Percentiles rank a stretch among this genome's conserved stretches.
phyloP scores from a whole-genome alignment of 371 early-diverging fungal species.

The Mucor circinelloides region DNA sequence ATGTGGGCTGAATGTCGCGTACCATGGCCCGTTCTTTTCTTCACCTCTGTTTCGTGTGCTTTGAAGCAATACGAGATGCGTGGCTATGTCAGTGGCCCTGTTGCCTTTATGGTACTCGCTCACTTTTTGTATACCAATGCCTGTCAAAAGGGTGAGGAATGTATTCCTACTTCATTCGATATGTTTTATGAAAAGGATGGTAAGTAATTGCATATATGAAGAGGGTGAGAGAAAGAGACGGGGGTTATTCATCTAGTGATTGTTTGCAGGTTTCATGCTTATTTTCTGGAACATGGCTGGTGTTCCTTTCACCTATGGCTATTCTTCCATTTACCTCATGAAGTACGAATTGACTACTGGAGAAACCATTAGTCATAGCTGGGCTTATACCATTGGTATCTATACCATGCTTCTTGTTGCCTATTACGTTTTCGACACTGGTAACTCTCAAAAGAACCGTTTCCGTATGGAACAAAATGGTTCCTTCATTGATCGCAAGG shows the following conservation, averaged over 20 bases:
- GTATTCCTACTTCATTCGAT: constrained; percentile 78
- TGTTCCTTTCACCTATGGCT: constrained; percentile 66
- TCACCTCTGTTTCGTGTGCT: constrained; percentile 64
- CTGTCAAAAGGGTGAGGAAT: constrained; percentile 79
- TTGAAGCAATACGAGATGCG: constrained; percentile 71
- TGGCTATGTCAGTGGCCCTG: constrained; percentile 68
- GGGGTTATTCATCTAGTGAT: neutral
- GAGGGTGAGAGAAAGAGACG: neutral
- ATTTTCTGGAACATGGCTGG: constrained; percentile 66
- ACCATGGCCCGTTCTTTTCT: constrained; percentile 76
- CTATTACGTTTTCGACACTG: constrained; percentile 63
- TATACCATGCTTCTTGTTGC: constrained; percentile 40
- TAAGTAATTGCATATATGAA: constrained; percentile 19
- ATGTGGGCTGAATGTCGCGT: constrained; percentile 84
- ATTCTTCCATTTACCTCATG: constrained; percentile 56
- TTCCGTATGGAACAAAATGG: constrained; percentile 80
- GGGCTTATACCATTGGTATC: constrained; percentile 42
- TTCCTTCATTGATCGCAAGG: constrained; percentile 56
- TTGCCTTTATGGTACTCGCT: constrained; percentile 73
- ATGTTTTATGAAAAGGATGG: constrained; percentile 63
- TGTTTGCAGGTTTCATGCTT: constrained; percentile 56
- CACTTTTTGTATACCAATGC: constrained; percentile 76
- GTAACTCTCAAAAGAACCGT: constrained; percentile 88
- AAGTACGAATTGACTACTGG: constrained; percentile 49
- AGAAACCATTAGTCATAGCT: constrained; percentile 40